These are phyloP conservation scores for Grigorovia transvaalensis DNA, from an alignment of 805 yeast species.

Conservation along the genomic window DNA sequence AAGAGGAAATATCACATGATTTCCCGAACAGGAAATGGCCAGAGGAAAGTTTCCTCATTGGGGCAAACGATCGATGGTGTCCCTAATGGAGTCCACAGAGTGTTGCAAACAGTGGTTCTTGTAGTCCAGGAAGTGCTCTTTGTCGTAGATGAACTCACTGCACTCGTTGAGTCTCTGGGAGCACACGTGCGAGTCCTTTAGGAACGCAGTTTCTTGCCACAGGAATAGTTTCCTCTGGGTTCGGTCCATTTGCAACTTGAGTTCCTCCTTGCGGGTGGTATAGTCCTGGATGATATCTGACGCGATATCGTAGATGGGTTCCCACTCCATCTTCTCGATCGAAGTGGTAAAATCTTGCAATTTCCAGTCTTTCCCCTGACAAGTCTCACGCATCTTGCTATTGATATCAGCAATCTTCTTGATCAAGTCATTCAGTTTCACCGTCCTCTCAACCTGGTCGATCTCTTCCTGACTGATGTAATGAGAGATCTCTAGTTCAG, in stretches of 20 bases:
- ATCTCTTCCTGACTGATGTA: not conserved
- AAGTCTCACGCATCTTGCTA: not conserved
- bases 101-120: slow-evolving; percentile 15
- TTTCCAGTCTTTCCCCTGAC: not conserved
- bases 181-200: slow-evolving; percentile 25
- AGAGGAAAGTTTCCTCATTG: not conserved
- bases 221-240: slow-evolving; percentile 18
- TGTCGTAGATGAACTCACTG: slow-evolving; percentile 1
- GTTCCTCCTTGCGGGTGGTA: slow-evolving; percentile 18
- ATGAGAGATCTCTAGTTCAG: not conserved
- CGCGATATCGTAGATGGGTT: slow-evolving; percentile 20
- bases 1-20: not conserved
- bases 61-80: slow-evolving; percentile 17
- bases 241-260: slow-evolving; percentile 15
- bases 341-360: not conserved
- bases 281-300: slow-evolving; percentile 24
- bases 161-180: not conserved
- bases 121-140: slow-evolving; percentile 17
- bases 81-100: slow-evolving; percentile 21
- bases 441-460: not conserved
- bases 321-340: slow-evolving; percentile 22
- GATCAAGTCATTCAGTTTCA: not conserved
- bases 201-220: slow-evolving; percentile 29
- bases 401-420: slow-evolving; percentile 1
- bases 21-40: slow-evolving; percentile 1